phyloP scores from a whole-genome alignment of 2,329 filamentous ascomycete genomes.

The Penicillium sp. region DNA sequence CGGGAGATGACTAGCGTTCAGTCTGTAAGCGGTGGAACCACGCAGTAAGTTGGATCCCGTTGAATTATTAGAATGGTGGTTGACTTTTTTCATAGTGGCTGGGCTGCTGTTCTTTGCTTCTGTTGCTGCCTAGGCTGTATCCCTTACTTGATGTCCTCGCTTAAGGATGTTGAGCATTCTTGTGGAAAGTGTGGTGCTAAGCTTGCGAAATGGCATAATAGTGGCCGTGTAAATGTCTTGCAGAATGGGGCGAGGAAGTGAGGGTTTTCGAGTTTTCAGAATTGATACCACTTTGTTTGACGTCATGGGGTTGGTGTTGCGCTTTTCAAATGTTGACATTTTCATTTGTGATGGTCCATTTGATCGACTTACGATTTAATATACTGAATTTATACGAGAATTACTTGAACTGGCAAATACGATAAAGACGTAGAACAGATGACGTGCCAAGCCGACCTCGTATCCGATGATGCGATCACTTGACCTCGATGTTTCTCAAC shows the following conservation, averaged over 20 bases:
- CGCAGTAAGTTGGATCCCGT: slow-evolving; percentile 20
- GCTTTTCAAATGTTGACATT: not conserved
- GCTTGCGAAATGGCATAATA: slow-evolving; percentile 44
- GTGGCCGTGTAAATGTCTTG: slow-evolving; percentile 41
- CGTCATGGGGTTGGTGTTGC: not conserved
- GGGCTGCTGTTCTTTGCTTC: slow-evolving; percentile 40
- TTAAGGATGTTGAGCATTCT: slow-evolving; percentile 44
- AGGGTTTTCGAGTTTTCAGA: not conserved
- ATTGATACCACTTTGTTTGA: slow-evolving; percentile 15
- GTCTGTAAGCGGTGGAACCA: slow-evolving; percentile 21
- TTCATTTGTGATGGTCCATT: not conserved
- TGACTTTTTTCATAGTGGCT: slow-evolving; percentile 29
- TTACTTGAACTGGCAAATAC: not conserved
- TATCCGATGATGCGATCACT: slow-evolving; percentile 13
- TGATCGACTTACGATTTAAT: not conserved
- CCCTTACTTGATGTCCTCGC: slow-evolving; percentile 41
- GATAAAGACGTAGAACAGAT: not conserved
- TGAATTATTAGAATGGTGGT: not conserved
- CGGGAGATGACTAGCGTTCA: slow-evolving; percentile 26
- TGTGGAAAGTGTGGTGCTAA: slow-evolving; percentile 41
- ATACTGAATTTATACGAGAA: not conserved
- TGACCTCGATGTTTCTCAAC: not conserved
- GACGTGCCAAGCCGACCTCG: slow-evolving; percentile 9
- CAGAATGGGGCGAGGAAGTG: slow-evolving; percentile 8
- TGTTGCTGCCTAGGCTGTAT: slow-evolving; percentile 41